A percentile compares a stretch with the other conserved stretches of the same genome.
phyloP scores from a whole-genome alignment of 352 stramenopile species.

The Hyphochytrium catenoides region DNA sequence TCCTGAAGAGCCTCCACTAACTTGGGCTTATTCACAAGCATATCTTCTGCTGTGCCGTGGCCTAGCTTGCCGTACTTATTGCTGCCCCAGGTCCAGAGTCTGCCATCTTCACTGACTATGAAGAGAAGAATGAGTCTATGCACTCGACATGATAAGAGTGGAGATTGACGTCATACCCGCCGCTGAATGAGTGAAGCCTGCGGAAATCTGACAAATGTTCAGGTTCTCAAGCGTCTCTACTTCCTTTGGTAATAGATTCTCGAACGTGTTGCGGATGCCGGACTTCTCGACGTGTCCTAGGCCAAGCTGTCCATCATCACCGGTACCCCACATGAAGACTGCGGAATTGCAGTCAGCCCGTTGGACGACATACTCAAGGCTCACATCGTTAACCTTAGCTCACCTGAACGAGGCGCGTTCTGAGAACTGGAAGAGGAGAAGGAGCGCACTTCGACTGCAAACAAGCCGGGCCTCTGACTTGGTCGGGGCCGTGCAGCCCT shows the following conservation, averaged over 20 bases:
- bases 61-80: slow-evolving; percentile 71
- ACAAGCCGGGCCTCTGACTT: too few species aligned
- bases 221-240: slow-evolving; percentile 37
- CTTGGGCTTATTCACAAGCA: slow-evolving; percentile 18
- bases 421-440: too few species aligned
- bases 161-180: slow-evolving; percentile 20
- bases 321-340: slow-evolving; percentile 59
- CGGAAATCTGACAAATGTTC: slow-evolving; percentile 30
- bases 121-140: slow-evolving; percentile 1
- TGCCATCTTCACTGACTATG: slow-evolving; percentile 33
- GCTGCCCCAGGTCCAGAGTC: slow-evolving; percentile 50
- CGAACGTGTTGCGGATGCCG: slow-evolving; percentile 55
- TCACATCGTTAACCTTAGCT: too few species aligned
- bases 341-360: too few species aligned
- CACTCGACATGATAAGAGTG: neutral
- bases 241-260: slow-evolving; percentile 40
- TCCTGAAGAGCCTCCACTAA: slow-evolving; percentile 36
- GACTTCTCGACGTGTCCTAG: slow-evolving; percentile 45
- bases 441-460: too few species aligned
- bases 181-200: slow-evolving; percentile 43
- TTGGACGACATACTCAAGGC: too few species aligned
- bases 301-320: slow-evolving; percentile 51
- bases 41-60: slow-evolving; percentile 20
- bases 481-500: too few species aligned
- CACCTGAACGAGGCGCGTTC: too few species aligned